Evolutionary conservation across 306 rosid genomes (phyloP).

Genomic region (Ammopiptanthus mongolicus): DNA sequence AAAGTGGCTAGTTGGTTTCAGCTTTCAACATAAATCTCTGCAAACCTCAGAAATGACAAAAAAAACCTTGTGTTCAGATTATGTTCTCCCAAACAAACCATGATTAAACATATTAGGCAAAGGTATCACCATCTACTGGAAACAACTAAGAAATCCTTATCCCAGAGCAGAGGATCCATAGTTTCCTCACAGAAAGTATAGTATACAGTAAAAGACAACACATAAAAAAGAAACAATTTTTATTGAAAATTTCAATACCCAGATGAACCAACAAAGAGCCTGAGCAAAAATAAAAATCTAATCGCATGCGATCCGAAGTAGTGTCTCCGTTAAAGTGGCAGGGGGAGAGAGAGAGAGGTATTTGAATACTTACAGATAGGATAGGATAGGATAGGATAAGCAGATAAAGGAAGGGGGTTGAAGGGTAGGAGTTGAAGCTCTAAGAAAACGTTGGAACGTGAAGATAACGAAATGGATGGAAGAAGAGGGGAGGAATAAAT

Average conservation of each 20-base stretch:
- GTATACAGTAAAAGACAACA: neutral
- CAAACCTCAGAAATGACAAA: no score
- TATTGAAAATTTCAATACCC: neutral
- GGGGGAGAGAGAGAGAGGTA: neutral
- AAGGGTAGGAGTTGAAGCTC: neutral
- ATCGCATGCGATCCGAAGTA: neutral
- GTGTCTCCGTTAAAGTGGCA: neutral
- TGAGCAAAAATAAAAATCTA: neutral
- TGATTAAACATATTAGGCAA: neutral
- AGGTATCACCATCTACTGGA: neutral
- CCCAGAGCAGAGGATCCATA: neutral
- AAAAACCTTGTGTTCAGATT: neutral
- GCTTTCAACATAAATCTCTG: constrained; percentile 8
- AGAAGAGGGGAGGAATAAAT: neutral
- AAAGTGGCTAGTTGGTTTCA: neutral
- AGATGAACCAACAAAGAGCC: neutral
- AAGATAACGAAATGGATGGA: neutral
- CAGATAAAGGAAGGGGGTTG: neutral
- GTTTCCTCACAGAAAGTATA: neutral
- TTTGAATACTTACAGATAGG: neutral
- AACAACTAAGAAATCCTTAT: neutral
- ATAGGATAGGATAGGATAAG: neutral
- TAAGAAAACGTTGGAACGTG: neutral
- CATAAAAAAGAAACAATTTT: neutral
- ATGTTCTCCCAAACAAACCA: neutral